phyloP scores from a whole-genome alignment of 2,329 filamentous ascomycete species.

The Endothia cerciana region DNA sequence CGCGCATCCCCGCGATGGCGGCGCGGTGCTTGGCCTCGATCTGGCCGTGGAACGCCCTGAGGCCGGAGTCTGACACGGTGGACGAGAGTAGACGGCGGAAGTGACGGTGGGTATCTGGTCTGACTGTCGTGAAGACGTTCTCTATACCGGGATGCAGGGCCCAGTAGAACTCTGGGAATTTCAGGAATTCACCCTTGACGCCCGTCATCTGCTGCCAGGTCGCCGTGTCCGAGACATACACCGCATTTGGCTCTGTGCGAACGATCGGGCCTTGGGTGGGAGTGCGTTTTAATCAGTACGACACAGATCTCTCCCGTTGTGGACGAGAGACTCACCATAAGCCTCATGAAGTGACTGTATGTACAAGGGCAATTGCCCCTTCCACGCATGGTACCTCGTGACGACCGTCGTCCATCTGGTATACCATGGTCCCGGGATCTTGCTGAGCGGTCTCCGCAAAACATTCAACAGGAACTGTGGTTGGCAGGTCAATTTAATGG shows the following conservation, averaged over 20 bases:
- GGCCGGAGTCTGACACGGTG: constrained; percentile 42
- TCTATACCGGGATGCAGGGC: constrained; percentile 24
- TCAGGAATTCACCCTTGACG: constrained; percentile 37
- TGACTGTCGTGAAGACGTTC: constrained; percentile 46
- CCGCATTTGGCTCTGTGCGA: constrained; percentile 33
- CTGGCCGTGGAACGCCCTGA: constrained; percentile 38
- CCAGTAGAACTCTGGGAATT: constrained; percentile 35
- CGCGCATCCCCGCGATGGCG: constrained; percentile 47
- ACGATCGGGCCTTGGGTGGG: constrained; percentile 22
- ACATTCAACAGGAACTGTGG: not conserved
- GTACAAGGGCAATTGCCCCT: constrained; percentile 31
- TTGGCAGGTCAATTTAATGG: not conserved
- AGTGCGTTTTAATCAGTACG: constrained; percentile 17
- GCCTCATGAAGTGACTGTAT: constrained; percentile 34
- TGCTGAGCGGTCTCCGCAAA: not conserved
- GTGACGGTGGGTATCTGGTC: constrained; percentile 44
- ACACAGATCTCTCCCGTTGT: not conserved
- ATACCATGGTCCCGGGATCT: constrained; percentile 35
- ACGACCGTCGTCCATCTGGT: constrained; percentile 32
- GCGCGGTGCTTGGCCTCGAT: constrained; percentile 44
- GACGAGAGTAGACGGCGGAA: constrained; percentile 48
- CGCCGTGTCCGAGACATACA: constrained; percentile 34
- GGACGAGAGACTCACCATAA: constrained; percentile 31
- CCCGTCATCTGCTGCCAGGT: constrained; percentile 35
- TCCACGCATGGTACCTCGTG: constrained; percentile 27